phyloP scores from a whole-genome alignment of 169 alveolate genomes.

The Eimeria brunetti region DNA sequence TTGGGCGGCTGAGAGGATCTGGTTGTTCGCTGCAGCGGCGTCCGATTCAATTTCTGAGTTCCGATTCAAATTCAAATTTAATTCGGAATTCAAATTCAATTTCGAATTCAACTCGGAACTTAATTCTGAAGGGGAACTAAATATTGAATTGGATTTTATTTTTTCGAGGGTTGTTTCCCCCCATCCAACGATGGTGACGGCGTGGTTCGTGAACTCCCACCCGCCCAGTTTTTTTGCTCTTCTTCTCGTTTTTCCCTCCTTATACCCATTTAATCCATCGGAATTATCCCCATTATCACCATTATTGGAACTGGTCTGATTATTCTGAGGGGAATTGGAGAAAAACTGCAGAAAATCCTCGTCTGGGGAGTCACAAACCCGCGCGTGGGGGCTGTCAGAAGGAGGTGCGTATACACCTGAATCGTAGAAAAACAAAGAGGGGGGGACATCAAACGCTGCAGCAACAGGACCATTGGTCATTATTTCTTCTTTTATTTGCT shows the following conservation, averaged over 20 bases:
- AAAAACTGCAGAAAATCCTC: background rate
- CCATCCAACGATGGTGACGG: conserved; percentile 94
- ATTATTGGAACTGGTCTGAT: background rate
- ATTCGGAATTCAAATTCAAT: too few species aligned
- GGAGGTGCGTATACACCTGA: conserved; percentile 81
- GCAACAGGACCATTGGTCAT: conserved; percentile 83
- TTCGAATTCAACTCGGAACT: too few species aligned
- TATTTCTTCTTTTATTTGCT: conserved; percentile 82
- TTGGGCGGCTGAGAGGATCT: background rate
- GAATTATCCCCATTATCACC: too few species aligned
- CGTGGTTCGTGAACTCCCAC: conserved; percentile 95
- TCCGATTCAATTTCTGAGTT: too few species aligned
- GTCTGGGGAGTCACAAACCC: conserved; percentile 67
- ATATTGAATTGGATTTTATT: too few species aligned
- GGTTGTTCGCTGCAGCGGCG: background rate
- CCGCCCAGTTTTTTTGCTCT: conserved; percentile 30
- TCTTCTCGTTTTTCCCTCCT: too few species aligned
- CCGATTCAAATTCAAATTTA: too few species aligned
- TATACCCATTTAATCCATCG: too few species aligned
- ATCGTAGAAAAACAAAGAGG: conserved; percentile 82
- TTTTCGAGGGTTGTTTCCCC: too few species aligned
- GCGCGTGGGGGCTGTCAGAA: conserved; percentile 3
- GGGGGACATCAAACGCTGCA: conserved; percentile 84
- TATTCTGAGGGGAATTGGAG: background rate
- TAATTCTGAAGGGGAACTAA: too few species aligned